Evolutionary conservation across 2,329 filamentous ascomycete species (phyloP).

Genomic region (Penicillium vulpinum): DNA sequence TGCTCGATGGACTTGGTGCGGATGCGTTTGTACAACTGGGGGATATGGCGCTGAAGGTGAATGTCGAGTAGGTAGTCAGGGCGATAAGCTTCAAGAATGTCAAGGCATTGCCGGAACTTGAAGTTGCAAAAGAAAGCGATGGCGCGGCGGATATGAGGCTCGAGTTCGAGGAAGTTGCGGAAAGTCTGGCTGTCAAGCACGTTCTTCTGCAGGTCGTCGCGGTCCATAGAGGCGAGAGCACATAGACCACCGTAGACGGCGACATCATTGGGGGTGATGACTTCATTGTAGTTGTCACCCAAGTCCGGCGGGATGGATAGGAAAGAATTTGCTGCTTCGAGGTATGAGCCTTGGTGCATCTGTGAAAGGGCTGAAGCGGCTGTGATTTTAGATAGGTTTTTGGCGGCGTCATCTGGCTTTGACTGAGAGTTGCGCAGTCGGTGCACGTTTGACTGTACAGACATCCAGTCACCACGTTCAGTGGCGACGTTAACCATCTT

Average conservation of each 20-base stretch:
- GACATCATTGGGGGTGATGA: slow-evolving; percentile 81
- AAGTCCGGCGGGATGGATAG: slow-evolving; percentile 62
- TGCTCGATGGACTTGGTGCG: slow-evolving; percentile 90
- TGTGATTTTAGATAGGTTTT: slow-evolving; percentile 64
- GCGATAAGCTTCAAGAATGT: slow-evolving; percentile 76
- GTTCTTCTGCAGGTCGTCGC: slow-evolving; percentile 68
- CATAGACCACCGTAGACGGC: slow-evolving; percentile 90
- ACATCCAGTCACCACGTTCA: slow-evolving; percentile 74
- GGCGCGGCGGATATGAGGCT: slow-evolving; percentile 90
- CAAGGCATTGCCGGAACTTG: slow-evolving; percentile 81
- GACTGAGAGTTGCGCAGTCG: slow-evolving; percentile 55
- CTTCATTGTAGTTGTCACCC: slow-evolving; percentile 62
- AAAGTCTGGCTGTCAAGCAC: slow-evolving; percentile 82
- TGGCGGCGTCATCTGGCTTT: slow-evolving; percentile 59
- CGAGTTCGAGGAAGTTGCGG: slow-evolving; percentile 83
- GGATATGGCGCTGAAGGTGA: slow-evolving; percentile 74
- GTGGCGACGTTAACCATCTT: slow-evolving; percentile 75
- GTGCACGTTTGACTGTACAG: slow-evolving; percentile 62
- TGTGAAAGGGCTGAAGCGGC: slow-evolving; percentile 62
- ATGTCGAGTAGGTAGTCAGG: slow-evolving; percentile 89
- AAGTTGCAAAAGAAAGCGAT: slow-evolving; percentile 86
- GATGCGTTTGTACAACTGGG: slow-evolving; percentile 69
- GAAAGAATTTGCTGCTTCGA: slow-evolving; percentile 71
- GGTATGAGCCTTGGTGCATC: slow-evolving; percentile 58
- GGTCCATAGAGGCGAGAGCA: slow-evolving; percentile 84